Base-by-base conservation (phyloP, 805 yeast species). In the Pichia paraexigua region DNA sequence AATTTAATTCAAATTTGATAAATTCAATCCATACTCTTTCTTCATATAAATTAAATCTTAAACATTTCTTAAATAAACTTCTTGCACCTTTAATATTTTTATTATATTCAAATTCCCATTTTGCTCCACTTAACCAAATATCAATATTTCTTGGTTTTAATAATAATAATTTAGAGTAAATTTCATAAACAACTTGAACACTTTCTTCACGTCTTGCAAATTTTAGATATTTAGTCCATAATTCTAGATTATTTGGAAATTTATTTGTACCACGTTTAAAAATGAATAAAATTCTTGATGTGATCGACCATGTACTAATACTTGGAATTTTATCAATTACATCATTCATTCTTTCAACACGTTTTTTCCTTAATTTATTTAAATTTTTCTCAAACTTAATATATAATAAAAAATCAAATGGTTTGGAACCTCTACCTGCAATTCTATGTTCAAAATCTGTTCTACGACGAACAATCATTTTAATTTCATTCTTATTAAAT, bases 401-500 rank as follows among this genome's bases (percentile, higher is more conserved):
- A 65, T 94, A 94, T 58, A 78, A 78, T 51, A 87, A 64, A 62
- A 82, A 95, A 66, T 92, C 98, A 49, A 78, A 71, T 2, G 88
- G 78, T 56, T 78, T 82, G 13, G 91, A 80, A 1, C 94, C 95
- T 67, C 98, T 77, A 43, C 95, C 87, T 44, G 79, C 78, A 49
- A 94, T 79, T 52, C 96, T 71, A 66, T 94, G 96, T 69, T 94
- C 99, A 61, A 90, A 94, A 68, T 91, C 97, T 0, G 97, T 92
- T 71, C 99, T 79, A 63, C 90, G 80, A 70, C 94, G 83, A 89
- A 92, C 88, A 49, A 94, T 85, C 72, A 78, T 76, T 41, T 84
- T 82, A 57, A 90, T 81, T 68, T 94, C 99, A 58, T 78, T 79
- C 59, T 86, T 86, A 42, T 82, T 84, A 66, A 94, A 94, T 6